Base-by-base conservation (phyloP, 768 basidiomycete genomes). In the Leccinum subgranulosum region DNA sequence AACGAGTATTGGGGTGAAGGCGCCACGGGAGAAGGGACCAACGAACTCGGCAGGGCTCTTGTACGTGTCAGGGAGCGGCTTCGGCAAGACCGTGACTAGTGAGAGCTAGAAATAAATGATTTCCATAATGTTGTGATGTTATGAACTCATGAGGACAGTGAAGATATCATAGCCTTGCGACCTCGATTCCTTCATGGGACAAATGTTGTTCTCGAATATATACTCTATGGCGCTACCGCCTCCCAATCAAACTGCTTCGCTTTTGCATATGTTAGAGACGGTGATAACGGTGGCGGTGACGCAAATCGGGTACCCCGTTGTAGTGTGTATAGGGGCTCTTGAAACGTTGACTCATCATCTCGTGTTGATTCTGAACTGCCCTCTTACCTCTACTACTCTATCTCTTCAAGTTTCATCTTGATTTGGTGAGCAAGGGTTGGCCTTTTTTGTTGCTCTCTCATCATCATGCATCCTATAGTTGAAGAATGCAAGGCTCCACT, bases 1-100 rank as follows among this genome's bases (percentile, higher is more conserved):
- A n/a, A 92, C 66, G 36, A 66, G n/a, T 87, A 82, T 65, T 90
- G 88, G 88, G 88, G 89, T 4, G 78, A 80, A 12, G 87, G 85
- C 1, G 63, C 72, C 5, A 57, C 60, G 23, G 23, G 23, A 23
- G 23, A 23, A 23, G 23, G 23, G 23, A 23, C 68, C 36, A 92
- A 92, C 66, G 73, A 85, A 61, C 81, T 91, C 14, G 90, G 90
- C 0, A 79, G 77, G 53, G 76, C 82, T 3, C 76, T 91, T 60
- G 74, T 76, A 64, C 76, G 75, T 9, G 79, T 90, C 47, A 76
- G 88, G 56, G 79, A 80, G 3, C 73, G 74, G 56, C 59, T 87
- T 51, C 66, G 64, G 41, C 56, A 43, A 23, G 77, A 77, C 53
- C 60, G 64, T 41, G 39, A 41, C 10, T n/a, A 41, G n/a, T 41